A percentile compares a stretch with the other conserved stretches of the same genome.
Evolutionary conservation across 2,329 filamentous ascomycete genomes (phyloP).

Genomic region (Talaromyces sp.): DNA sequence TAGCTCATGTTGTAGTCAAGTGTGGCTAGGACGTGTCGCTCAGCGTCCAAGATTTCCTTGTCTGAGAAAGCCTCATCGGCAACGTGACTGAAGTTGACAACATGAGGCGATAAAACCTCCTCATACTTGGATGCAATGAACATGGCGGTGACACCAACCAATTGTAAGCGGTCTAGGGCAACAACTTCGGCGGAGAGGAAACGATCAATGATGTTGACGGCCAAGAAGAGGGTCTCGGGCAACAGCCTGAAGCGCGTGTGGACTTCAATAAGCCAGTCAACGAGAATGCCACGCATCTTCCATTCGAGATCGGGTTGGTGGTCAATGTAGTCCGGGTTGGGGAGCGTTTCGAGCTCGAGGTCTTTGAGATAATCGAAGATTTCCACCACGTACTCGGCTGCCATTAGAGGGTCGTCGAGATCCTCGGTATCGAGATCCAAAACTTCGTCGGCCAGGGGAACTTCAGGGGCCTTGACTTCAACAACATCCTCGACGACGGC

Average conservation of each 20-base stretch:
- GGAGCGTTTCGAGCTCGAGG: slow-evolving; percentile 72
- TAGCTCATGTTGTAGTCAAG: slow-evolving; percentile 97
- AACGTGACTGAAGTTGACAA: slow-evolving; percentile 94
- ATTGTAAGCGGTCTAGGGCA: slow-evolving; percentile 88
- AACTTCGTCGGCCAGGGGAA: slow-evolving; percentile 26
- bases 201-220: slow-evolving; percentile 96
- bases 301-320: slow-evolving; percentile 93
- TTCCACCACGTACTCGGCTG: slow-evolving; percentile 92
- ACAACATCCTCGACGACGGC: slow-evolving; percentile 27
- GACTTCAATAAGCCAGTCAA: slow-evolving; percentile 98
- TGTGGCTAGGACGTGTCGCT: slow-evolving; percentile 85
- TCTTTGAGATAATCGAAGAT: slow-evolving; percentile 95
- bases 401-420: slow-evolving; percentile 91
- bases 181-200: slow-evolving; percentile 95
- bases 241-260: slow-evolving; percentile 94
- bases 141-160: slow-evolving; percentile 98
- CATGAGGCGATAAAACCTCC: slow-evolving; percentile 93
- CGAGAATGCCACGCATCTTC: slow-evolving; percentile 95
- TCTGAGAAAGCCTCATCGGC: slow-evolving; percentile 95
- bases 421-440: slow-evolving; percentile 77
- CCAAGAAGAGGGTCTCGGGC: slow-evolving; percentile 92
- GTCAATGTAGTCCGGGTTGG: slow-evolving; percentile 91
- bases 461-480: slow-evolving; percentile 33
- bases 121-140: slow-evolving; percentile 99
- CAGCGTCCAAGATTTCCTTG: slow-evolving; percentile 92